Evolutionary conservation across 2,329 filamentous ascomycete genomes (phyloP).

Genomic region (Pseudogymnoascus sp.): DNA sequence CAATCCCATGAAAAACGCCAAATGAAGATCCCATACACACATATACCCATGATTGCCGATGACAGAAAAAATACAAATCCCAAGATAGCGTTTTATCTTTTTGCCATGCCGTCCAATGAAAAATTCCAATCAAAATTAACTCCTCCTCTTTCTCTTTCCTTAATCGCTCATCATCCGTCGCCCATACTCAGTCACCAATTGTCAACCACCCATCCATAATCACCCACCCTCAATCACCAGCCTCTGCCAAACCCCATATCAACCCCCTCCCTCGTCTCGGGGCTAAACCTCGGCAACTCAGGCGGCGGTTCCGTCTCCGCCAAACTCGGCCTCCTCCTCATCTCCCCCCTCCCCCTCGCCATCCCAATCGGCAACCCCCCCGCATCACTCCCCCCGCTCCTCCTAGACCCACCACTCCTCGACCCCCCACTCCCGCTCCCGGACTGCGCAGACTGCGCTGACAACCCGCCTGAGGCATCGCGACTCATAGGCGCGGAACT

Average conservation of each 20-base stretch:
- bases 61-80: neutral
- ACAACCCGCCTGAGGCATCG: constrained; percentile 31
- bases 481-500: constrained; percentile 43
- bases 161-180: too few relatives aligned
- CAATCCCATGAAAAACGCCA: neutral
- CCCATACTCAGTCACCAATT: too few relatives aligned
- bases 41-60: neutral
- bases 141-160: constrained; percentile 2
- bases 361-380: neutral
- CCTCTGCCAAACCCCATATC: neutral
- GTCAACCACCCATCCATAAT: neutral
- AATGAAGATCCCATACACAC: neutral
- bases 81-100: neutral
- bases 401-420: constrained; percentile 8
- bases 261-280: constrained; percentile 16
- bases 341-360: neutral
- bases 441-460: constrained; percentile 28
- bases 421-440: neutral
- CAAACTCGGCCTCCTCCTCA: constrained; percentile 14
- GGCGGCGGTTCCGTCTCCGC: constrained; percentile 25
- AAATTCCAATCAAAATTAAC: neutral
- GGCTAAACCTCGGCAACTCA: constrained; percentile 20
- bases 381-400: neutral
- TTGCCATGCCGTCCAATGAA: neutral
- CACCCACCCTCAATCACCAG: constrained; percentile 6